These are phyloP conservation scores for Linnemannia schmuckeri DNA, from an alignment of 192 early-diverging fungal species.

Conservation along the genomic window DNA sequence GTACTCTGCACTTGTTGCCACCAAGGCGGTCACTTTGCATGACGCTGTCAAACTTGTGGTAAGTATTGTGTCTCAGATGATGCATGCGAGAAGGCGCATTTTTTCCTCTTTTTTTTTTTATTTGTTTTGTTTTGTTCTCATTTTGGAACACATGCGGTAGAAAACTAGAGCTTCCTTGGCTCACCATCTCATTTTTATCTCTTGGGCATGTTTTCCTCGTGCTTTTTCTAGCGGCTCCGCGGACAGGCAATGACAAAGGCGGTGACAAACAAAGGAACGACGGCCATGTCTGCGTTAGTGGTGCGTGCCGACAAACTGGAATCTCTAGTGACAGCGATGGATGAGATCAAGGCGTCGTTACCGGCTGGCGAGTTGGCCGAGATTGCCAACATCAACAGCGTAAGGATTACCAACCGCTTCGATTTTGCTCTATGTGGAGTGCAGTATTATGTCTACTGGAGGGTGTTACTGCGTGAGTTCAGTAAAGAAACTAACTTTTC, in stretches of 20 bases:
- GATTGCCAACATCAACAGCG: constrained; percentile 68
- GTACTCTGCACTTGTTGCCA: constrained; percentile 84
- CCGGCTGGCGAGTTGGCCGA: constrained; percentile 84
- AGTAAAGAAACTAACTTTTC: neutral
- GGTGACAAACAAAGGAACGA: constrained; percentile 73
- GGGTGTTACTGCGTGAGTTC: too few species aligned
- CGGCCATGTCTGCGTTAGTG: constrained; percentile 92
- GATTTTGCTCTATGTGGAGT: neutral
- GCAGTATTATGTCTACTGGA: too few species aligned
- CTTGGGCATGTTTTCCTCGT: neutral
- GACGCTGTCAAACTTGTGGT: constrained; percentile 92
- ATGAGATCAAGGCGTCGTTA: constrained; percentile 69
- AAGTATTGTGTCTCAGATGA: constrained; percentile 25
- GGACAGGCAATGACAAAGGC: constrained; percentile 91
- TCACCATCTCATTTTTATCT: neutral
- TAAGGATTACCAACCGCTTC: neutral
- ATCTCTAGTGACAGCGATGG: constrained; percentile 77
- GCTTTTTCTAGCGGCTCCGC: constrained; percentile 69
- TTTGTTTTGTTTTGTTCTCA: neutral
- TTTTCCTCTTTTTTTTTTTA: neutral
- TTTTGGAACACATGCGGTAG: constrained; percentile 6
- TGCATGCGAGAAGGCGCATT: neutral
- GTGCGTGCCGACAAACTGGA: constrained; percentile 79
- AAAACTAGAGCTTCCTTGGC: constrained; percentile 7
- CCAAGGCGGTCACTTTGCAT: constrained; percentile 71